Evolutionary conservation across 768 basidiomycete species (phyloP), one percentile per base, ranked within the genome.

Genomic region (Suillus subaureus): DNA sequence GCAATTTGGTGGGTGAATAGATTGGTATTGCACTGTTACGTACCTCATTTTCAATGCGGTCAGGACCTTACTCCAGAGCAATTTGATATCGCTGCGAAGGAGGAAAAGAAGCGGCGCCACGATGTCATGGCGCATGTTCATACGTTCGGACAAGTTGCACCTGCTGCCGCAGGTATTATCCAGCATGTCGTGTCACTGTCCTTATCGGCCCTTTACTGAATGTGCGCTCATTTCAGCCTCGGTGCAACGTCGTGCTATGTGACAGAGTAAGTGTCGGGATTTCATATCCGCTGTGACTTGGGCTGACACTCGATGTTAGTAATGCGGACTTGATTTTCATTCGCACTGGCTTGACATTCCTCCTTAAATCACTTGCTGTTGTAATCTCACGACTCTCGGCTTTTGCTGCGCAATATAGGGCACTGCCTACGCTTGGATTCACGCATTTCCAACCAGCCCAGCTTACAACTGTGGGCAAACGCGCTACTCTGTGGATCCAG

Each of bases 121-220:
- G 97, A 99, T 79, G 97, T 99, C 52, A 99, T 99, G 97, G 97
- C 97, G 0, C 97, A 99, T 74, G 97, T 99, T 52, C 95, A 99
- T 79, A 97, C 96, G 4, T 99, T 98, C 75, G 96, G 96, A 6
- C 85, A 84, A 54, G 91, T 96, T 61, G 96, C 96, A 1, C 96
- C 96, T 11, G 92, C 93, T 40, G 96, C 96, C 31, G 96, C 96
- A 18, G 94, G 95, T 21, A 97, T 98, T 73, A 97, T 98, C 70
- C 96, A 98, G 93, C 93, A 70, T 66, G 87, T 81, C 35, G 60
- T 62, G 47, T 61, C 16, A 18, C 60, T 62, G 61, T 67, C 67
- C 62, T 60, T 16, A 43, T 26, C 63, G 67, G 61, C 61, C 31
- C 35, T 23, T 64, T 64, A 49, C 52, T 70, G 7, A 75, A 65